Base-by-base conservation (phyloP, 768 basidiomycete genomes). In the Glaciozyma martinii region DNA sequence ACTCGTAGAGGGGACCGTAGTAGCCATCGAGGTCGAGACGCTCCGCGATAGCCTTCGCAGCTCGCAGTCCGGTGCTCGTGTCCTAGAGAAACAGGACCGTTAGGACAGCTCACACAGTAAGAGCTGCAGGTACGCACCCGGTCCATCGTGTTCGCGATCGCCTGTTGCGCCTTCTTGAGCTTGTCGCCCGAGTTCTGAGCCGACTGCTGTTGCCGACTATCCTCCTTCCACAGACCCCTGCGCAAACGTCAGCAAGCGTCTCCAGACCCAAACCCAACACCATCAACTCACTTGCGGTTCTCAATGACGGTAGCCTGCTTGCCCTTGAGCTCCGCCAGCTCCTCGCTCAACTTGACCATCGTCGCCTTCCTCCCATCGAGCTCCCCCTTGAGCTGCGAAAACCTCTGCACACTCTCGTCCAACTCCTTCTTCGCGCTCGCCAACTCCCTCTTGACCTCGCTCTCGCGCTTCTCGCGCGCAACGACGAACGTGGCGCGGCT, bases 131-230 rank as follows among this genome's bases (percentile, higher is more conserved):
- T 29, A 72, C 80, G 66, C 56, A 90, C 92, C 80, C 92, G 91
- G 76, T 99, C 95, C 90, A 98, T 94, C 86, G 94, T 95, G 21
- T 86, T 81, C 7, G 87, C 85, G 40, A 98, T 78, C 18, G 77
- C 78, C 60, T 92, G 80, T 77, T 98, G 91, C 0, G 89, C 85
- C 3, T 81, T 82, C 73, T 87, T 82, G 71, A 94, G 78, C 75
- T 97, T 89, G 62, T 90, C 87, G 18, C 80, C 80, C 3, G 89
- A 90, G 60, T 89, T 83, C 42, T 81, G 81, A 3, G 90, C 84
- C 21, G 86, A 80, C 63, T 86, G 86, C 67, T 87, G 85, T 50
- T 95, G 77, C 76, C 89, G 94, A 0, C 89, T 86, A 66, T 98
- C 94, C 76, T 94, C 91, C 71, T 93, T 81, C 94, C 95, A 97